Base-by-base conservation (phyloP, 2,329 filamentous ascomycete genomes). In the Calonectria pauciramosa region DNA sequence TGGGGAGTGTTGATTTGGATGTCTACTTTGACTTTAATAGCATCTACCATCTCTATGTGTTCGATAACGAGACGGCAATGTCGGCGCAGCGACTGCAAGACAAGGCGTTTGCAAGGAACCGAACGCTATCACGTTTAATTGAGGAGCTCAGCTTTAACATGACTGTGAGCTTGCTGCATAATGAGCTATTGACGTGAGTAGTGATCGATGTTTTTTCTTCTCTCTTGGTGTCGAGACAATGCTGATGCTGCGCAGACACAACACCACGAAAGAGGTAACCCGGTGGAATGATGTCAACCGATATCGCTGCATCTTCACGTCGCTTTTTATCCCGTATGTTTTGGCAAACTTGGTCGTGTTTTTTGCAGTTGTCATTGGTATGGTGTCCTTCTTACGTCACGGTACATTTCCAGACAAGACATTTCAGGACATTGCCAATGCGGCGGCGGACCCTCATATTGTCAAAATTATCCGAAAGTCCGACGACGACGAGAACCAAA, bases 401-500 rank as follows among this genome's bases (percentile, higher is more conserved):
- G 64, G 52, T 3, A 68, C 52, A 16, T 67, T 60, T 30, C 70
- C 70, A 10, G 64, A 68, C 51, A 68, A 68, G 52, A 68, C 70
- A 8, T 72, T 68, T 16, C 70, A 68, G n/a, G 64, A 72, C 20
- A 68, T 72, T 63, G 70, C 64, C n/a, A 72, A 63, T 51, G 70
- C 64, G 3, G 70, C 64, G n/a, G 63, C 60, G 14, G 64, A 72
- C 34, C 64, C 70, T 14, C 63, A 60, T 16, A 32, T 72, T n/a
- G 34, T 60, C 28, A 13, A 18, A 7, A 68, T 60, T 34, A 68
- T 72, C 32, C 49, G 30, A 13, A 32, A 30, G 34, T 28, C 23
- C 26, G 14, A 54, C 13, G 26, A 32, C 4, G 23, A 54, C 26
- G 51, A 54, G 26, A 54, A 54, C 6, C 26, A 54, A 20, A 54